Base-by-base conservation (phyloP, 306 rosid species). In the Gynostemma pentaphyllum region DNA sequence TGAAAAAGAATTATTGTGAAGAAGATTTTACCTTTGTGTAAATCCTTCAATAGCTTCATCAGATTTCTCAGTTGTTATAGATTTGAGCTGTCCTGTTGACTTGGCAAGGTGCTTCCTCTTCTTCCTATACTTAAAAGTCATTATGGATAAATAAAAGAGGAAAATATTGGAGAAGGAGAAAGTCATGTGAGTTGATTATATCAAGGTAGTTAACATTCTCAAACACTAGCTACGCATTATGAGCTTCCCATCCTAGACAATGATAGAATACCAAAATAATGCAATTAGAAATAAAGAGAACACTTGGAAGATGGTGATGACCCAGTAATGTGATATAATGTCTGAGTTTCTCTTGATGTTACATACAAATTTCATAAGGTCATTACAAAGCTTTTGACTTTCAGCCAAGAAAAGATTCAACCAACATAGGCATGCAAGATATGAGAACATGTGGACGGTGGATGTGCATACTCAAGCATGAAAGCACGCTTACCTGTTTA, bases 401-500 rank as follows among this genome's bases (percentile, higher is more conserved):
- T 45, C 64, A 19, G 19, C 64, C 19, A 36, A 19, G 45, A 29
- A 21, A 10, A 19, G 16, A 11, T 57, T 57, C 45, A 36, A 19
- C 29, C 19, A 18, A 34, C 15, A 21, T 57, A 9, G 29, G 10
- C 45, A 57, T 19, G 27, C 45, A 19, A 34, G n/a, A 57, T 57
- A 57, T 19, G 45, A 57, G 45, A 57, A 57, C 46, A 57, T 57
- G 45, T 57, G 30, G n/a, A 69, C 19, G 49, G 12, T 37, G 5
- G 7, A 59, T 29, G 12, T 37, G 5, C 7, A 59, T 29, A 28
- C 46, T 16, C 26, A 21, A 64, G 36, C 15, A 32, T 10, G 62
- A 53, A 19, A 67, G 57, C n/a, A 57, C 11, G 1, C 1, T 40
- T 70, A 91, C 96, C 98, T 77, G 41, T 68, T 77, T 54, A 78